Conservation (phyloP, 148 eudicot genomes). For the Cornus controversa region DNA sequence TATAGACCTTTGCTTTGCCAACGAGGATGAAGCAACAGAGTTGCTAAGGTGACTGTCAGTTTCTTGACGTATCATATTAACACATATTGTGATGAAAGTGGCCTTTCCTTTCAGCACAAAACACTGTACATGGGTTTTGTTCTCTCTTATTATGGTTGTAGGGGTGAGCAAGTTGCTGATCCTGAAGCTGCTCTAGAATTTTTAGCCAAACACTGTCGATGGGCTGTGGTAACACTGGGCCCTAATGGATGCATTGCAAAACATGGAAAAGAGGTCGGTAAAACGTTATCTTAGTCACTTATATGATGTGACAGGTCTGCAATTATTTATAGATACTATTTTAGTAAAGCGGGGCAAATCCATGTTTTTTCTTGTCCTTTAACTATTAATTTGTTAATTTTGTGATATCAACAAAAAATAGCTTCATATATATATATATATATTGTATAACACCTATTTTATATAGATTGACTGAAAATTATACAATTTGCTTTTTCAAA, state of each 20-base stretch:
- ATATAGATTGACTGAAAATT: too few relatives aligned
- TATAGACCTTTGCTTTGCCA: slow-evolving; percentile 96
- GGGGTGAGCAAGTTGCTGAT: slow-evolving; percentile 58
- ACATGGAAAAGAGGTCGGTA: slow-evolving; percentile 75
- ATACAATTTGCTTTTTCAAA: too few relatives aligned
- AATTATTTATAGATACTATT: too few relatives aligned
- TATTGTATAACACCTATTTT: too few relatives aligned
- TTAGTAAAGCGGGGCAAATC: too few relatives aligned
- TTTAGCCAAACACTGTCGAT: slow-evolving; percentile 70
- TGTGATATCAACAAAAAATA: too few relatives aligned
- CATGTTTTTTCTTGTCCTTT: too few relatives aligned
- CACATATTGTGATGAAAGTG: not conserved
- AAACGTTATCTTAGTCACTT: not conserved
- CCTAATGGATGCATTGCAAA: slow-evolving; percentile 87
- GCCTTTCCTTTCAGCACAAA: not conserved
- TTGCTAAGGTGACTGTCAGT: slow-evolving; percentile 57
- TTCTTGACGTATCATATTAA: not conserved
- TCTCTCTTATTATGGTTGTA: slow-evolving; percentile 20
- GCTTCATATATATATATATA: too few relatives aligned
- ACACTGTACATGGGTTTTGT: not conserved
- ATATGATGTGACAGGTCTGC: not conserved
- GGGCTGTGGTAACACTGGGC: slow-evolving; percentile 96
- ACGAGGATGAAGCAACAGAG: slow-evolving; percentile 95
- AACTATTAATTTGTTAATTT: too few relatives aligned
- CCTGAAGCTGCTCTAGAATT: slow-evolving; percentile 84